These are phyloP conservation scores for Boletellus ananas DNA, from an alignment of 768 basidiomycete species.

Conservation along the genomic window DNA sequence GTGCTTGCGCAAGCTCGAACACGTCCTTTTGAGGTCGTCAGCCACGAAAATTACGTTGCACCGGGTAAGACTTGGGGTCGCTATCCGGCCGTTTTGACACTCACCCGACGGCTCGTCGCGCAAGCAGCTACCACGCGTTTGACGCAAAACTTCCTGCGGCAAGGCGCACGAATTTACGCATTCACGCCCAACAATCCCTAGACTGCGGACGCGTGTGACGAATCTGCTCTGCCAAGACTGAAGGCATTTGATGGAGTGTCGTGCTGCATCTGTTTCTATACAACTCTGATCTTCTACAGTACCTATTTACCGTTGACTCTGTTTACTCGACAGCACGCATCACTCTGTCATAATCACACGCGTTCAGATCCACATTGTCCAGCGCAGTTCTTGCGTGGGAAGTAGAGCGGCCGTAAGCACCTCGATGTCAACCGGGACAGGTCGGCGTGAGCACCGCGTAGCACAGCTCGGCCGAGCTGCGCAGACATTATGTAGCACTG, in stretches of 20 bases:
- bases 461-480: conserved; percentile 4
- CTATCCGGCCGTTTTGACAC: conserved; percentile 15
- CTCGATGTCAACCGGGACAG: not conserved
- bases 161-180: conserved; percentile 56
- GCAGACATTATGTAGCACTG: not conserved
- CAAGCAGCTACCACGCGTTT: conserved; percentile 45
- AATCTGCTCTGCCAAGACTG: conserved; percentile 1
- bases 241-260: conserved; percentile 9
- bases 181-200: conserved; percentile 39
- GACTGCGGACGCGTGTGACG: conserved; percentile 25
- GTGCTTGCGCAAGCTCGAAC: conserved; percentile 72
- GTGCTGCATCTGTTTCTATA: conserved; percentile 19
- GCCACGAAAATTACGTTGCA: conserved; percentile 70
- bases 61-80: conserved; percentile 53
- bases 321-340: conserved; percentile 14
- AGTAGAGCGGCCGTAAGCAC: not conserved
- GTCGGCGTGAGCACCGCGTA: conserved; percentile 6
- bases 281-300: conserved; percentile 27
- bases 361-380: conserved; percentile 6
- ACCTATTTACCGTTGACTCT: conserved; percentile 23
- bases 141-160: conserved; percentile 54
- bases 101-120: conserved; percentile 10
- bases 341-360: conserved; percentile 19
- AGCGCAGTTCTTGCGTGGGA: conserved; percentile 19
- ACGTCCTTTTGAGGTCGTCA: conserved; percentile 72